Conservation (phyloP, 495 filamentous ascomycete species). For the Hypoxylon fuscum region DNA sequence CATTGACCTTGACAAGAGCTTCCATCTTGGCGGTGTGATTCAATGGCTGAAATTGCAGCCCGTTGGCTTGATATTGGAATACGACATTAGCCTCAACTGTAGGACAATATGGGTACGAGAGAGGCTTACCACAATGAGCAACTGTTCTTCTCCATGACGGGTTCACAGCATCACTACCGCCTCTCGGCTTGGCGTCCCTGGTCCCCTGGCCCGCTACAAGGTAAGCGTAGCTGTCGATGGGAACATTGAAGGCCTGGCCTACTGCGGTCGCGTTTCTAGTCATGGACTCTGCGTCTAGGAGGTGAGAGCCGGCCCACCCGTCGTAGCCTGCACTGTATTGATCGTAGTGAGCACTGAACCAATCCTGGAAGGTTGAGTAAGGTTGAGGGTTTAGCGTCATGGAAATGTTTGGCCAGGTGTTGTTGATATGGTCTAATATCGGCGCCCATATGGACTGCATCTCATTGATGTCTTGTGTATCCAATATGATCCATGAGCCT, state of each 20-base stretch:
- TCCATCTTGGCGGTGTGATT: slow-evolving; percentile 47
- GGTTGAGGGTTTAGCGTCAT: slow-evolving; percentile 50
- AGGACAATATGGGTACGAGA: background rate
- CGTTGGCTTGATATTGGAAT: slow-evolving; percentile 31
- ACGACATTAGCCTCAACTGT: background rate
- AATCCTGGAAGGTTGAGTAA: slow-evolving; percentile 57
- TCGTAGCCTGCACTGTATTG: slow-evolving; percentile 47
- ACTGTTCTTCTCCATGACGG: slow-evolving; percentile 66
- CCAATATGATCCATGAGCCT: slow-evolving; percentile 34
- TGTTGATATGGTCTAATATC: slow-evolving; percentile 48
- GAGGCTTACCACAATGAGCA: slow-evolving; percentile 47
- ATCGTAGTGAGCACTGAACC: slow-evolving; percentile 54
- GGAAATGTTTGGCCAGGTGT: slow-evolving; percentile 56
- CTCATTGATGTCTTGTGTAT: slow-evolving; percentile 44
- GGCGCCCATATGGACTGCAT: slow-evolving; percentile 55
- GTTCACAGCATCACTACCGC: slow-evolving; percentile 55
- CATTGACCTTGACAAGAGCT: slow-evolving; percentile 52
- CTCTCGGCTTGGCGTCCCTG: slow-evolving; percentile 50
- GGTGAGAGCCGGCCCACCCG: slow-evolving; percentile 50
- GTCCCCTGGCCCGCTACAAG: slow-evolving; percentile 50
- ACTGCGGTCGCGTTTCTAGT: slow-evolving; percentile 28
- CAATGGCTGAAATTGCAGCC: slow-evolving; percentile 52
- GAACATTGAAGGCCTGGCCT: slow-evolving; percentile 37
- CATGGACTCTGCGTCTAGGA: slow-evolving; percentile 48
- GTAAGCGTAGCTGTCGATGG: slow-evolving; percentile 22